These are phyloP conservation scores for Penicillium sp. DNA, from an alignment of 2,329 filamentous ascomycete genomes.

Conservation along the genomic window DNA sequence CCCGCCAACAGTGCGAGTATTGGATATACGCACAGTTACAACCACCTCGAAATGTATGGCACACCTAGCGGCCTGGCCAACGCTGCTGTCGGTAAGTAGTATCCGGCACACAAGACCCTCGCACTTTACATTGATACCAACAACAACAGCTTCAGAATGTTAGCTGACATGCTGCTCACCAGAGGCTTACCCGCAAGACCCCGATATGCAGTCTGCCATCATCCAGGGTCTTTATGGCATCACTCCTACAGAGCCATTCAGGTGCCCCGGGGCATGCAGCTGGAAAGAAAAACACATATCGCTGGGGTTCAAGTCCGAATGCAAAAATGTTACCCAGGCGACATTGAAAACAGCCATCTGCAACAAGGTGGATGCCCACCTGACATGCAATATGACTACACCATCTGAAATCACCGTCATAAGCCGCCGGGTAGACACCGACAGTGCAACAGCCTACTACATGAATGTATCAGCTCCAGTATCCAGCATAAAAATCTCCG, in stretches of 20 bases:
- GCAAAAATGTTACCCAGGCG: slow-evolving; percentile 15
- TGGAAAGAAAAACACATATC: slow-evolving; percentile 16
- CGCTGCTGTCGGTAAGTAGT: slow-evolving; percentile 10
- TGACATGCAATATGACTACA: slow-evolving; percentile 16
- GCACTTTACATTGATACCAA: not conserved
- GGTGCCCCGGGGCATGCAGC: slow-evolving; percentile 13
- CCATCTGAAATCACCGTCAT: slow-evolving; percentile 9
- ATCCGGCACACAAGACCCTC: not conserved
- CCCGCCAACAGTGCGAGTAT: slow-evolving; percentile 4
- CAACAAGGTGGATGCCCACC: not conserved
- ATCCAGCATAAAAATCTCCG: not conserved
- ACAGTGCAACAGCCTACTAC: slow-evolving; percentile 7
- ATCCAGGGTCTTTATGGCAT: slow-evolving; percentile 14
- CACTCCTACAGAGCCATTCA: slow-evolving; percentile 13
- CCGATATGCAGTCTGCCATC: slow-evolving; percentile 17
- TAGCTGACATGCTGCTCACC: slow-evolving; percentile 3
- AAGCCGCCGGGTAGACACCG: not conserved
- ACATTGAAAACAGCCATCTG: slow-evolving; percentile 13
- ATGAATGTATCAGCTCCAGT: slow-evolving; percentile 10
- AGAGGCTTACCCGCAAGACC: slow-evolving; percentile 11
- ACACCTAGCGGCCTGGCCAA: not conserved
- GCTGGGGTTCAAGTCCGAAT: slow-evolving; percentile 15
- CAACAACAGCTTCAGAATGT: not conserved
- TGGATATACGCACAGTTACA: slow-evolving; percentile 13
- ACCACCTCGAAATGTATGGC: not conserved